phyloP scores from a whole-genome alignment of 148 eudicot genomes.

The Rhododendron griersonianum region DNA sequence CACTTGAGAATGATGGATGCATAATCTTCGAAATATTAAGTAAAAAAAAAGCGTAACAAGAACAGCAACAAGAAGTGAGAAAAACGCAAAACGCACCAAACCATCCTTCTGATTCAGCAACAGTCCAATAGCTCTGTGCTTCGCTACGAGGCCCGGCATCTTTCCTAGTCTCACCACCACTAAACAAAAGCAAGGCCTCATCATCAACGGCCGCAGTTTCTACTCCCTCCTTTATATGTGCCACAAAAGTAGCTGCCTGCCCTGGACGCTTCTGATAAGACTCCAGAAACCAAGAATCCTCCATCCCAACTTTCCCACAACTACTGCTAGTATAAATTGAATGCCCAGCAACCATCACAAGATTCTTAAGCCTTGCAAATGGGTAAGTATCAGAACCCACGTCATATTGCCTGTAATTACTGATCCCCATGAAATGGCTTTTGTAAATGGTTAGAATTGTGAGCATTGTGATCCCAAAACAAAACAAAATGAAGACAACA shows the following conservation, averaged over 20 bases:
- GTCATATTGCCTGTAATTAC: slow-evolving; percentile 30
- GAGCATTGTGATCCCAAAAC: slow-evolving; percentile 47
- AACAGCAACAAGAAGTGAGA: not conserved
- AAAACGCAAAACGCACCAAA: slow-evolving; percentile 61
- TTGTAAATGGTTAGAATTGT: slow-evolving; percentile 39
- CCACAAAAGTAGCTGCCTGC: slow-evolving; percentile 85
- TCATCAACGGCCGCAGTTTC: slow-evolving; percentile 63
- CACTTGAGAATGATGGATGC: not conserved
- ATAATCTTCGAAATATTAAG: not conserved
- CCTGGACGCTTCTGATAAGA: slow-evolving; percentile 92
- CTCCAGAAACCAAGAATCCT: slow-evolving; percentile 90
- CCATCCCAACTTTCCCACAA: slow-evolving; percentile 79
- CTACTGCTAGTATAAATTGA: slow-evolving; percentile 86
- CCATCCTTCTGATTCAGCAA: slow-evolving; percentile 91
- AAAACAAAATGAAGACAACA: slow-evolving; percentile 44
- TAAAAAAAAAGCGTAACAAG: not conserved
- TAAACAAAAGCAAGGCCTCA: slow-evolving; percentile 74
- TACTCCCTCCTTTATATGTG: slow-evolving; percentile 76
- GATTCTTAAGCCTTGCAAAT: slow-evolving; percentile 57
- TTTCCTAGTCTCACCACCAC: slow-evolving; percentile 97
- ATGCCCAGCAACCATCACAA: slow-evolving; percentile 99
- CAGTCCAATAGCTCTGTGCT: slow-evolving; percentile 98
- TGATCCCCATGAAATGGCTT: slow-evolving; percentile 22
- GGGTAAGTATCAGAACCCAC: slow-evolving; percentile 33
- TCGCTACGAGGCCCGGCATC: slow-evolving; percentile 97